Evolutionary conservation across 768 basidiomycete species (phyloP).

Genomic region (Obba rivulosa): DNA sequence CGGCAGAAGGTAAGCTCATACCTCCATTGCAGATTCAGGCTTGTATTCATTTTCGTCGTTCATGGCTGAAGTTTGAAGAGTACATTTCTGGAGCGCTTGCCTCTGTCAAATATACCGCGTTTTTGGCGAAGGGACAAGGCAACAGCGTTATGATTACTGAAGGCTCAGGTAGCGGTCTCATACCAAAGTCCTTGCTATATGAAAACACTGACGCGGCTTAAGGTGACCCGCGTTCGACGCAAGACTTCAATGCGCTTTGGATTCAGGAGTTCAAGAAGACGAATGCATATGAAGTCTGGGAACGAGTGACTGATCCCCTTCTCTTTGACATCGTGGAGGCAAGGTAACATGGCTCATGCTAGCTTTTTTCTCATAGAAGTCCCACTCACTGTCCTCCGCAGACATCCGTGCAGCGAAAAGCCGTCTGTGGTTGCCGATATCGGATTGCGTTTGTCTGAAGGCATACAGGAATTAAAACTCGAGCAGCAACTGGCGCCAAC

Average conservation of each 20-base stretch:
- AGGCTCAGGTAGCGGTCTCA: constrained; percentile 40
- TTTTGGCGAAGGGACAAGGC: constrained; percentile 62
- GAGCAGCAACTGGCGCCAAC: constrained; percentile 94
- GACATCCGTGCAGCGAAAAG: constrained; percentile 92
- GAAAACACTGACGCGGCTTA: constrained; percentile 27
- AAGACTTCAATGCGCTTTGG: constrained; percentile 88
- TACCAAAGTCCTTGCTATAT: too few species aligned
- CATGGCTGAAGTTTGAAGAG: constrained; percentile 74
- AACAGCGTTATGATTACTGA: constrained; percentile 64
- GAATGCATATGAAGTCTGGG: constrained; percentile 87
- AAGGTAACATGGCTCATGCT: constrained; percentile 44
- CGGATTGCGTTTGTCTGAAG: constrained; percentile 86
- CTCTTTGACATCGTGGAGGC: constrained; percentile 96
- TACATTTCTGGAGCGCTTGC: constrained; percentile 87
- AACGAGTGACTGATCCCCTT: constrained; percentile 82
- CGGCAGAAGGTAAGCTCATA: constrained; percentile 61
- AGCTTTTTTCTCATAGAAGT: not conserved
- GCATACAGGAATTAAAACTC: constrained; percentile 88
- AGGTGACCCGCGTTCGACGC: constrained; percentile 51
- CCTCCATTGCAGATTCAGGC: not conserved
- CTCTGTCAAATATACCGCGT: constrained; percentile 87
- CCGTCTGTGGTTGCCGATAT: constrained; percentile 88
- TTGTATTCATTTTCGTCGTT: not conserved
- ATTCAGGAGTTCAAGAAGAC: constrained; percentile 84
- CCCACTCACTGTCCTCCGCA: constrained; percentile 21